Conservation (phyloP, 2,329 filamentous ascomycete genomes). For the Emergomyces orientalis region DNA sequence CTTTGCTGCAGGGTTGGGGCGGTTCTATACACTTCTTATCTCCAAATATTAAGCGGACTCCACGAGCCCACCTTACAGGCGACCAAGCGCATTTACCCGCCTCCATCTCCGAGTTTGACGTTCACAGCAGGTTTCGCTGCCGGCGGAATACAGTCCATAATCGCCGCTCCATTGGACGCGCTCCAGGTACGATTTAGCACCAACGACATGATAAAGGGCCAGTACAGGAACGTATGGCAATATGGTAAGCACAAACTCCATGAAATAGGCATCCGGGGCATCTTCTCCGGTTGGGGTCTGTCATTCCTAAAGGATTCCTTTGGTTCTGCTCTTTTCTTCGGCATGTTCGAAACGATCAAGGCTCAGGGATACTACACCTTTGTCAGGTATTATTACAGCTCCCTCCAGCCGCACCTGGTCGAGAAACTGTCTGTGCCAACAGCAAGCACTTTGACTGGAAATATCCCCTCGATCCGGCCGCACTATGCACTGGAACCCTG, state of each 20-base stretch:
- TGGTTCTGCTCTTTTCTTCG: constrained; percentile 54
- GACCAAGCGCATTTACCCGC: constrained; percentile 51
- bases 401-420: constrained; percentile 23
- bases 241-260: constrained; percentile 49
- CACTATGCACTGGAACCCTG: constrained; percentile 55
- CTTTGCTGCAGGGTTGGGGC: constrained; percentile 44
- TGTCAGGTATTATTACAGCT: constrained; percentile 50
- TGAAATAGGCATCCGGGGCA: constrained; percentile 51
- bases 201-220: constrained; percentile 49
- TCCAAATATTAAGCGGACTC: constrained; percentile 49
- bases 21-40: constrained; percentile 54
- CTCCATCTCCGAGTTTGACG: constrained; percentile 44
- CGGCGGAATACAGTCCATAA: constrained; percentile 50
- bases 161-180: constrained; percentile 56
- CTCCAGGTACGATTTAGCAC: constrained; percentile 53
- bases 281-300: constrained; percentile 55
- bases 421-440: constrained; percentile 21
- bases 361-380: constrained; percentile 54
- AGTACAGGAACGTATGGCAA: constrained; percentile 55
- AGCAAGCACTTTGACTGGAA: constrained; percentile 22
- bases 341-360: constrained; percentile 55
- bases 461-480: constrained; percentile 45
- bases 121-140: constrained; percentile 52
- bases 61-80: constrained; percentile 50
- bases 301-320: constrained; percentile 52